These are phyloP conservation scores for Emydomyces testavorans DNA, from an alignment of 2,329 filamentous ascomycete genomes.

Conservation along the genomic window DNA sequence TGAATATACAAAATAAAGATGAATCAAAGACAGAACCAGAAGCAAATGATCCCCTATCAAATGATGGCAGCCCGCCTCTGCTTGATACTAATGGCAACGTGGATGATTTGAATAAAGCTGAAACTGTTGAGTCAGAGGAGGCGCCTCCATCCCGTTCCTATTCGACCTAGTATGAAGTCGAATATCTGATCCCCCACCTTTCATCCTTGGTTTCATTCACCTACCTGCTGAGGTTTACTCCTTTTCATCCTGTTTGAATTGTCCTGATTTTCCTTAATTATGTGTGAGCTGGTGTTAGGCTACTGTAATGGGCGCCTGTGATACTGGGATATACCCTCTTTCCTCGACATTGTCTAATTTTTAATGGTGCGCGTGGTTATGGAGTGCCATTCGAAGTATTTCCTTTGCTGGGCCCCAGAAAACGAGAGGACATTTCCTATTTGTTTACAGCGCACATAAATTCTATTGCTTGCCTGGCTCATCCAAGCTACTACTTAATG, in stretches of 20 bases:
- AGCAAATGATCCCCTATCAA: constrained; percentile 25
- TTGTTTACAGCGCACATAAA: neutral
- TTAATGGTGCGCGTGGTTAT: neutral
- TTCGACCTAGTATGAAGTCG: constrained; percentile 1
- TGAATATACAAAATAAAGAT: constrained; percentile 44
- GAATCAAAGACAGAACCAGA: constrained; percentile 11
- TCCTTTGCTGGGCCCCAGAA: neutral
- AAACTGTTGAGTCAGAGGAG: constrained; percentile 14
- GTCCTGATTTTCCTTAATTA: constrained; percentile 10
- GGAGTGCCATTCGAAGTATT: neutral
- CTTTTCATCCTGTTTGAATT: neutral
- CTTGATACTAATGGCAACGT: neutral
- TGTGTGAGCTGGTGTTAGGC: constrained; percentile 1
- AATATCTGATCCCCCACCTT: too few relatives aligned
- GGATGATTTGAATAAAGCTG: constrained; percentile 16
- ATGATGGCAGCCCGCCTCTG: constrained; percentile 20
- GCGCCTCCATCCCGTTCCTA: constrained; percentile 7
- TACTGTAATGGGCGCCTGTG: neutral
- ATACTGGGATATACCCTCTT: constrained; percentile 10
- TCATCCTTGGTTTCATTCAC: neutral
- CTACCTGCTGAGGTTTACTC: neutral
- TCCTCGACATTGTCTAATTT: neutral
- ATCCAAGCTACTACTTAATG: too few relatives aligned
- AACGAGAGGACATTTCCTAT: neutral
- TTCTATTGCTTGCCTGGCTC: too few relatives aligned